Base-by-base conservation (phyloP, 495 filamentous ascomycete species). In the Xylaria palmicola region DNA sequence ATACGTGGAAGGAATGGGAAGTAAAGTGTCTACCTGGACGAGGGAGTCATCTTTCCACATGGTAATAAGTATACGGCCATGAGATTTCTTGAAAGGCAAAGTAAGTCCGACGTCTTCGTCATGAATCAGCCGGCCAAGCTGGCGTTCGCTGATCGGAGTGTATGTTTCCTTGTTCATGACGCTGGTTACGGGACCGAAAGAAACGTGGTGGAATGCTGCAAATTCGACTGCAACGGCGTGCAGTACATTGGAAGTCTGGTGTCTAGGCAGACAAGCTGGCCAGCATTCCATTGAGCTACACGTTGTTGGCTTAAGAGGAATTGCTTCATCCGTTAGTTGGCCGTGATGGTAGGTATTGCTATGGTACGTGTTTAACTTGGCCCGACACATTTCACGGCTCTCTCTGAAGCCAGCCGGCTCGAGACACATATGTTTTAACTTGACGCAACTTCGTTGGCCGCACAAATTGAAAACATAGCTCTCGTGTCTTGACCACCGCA, bases 401-500 rank as follows among this genome's bases (percentile, higher is more conserved):
- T 17, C 1, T 20, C 47, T 36, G 27, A 41, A 58, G 29, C 48
- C 55, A 4, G 48, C 17, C 4, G 54, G 55, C 7, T 58, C 55
- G 6, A 58, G 41, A 29, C 55, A 58, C 29, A 58, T 58, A 32
- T 58, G 55, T 24, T 48, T 48, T 3, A 58, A 13, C 41, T 58
- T 58, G 6, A 58, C 39, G 13, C 55, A 58, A 15, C 39, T 48
- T 4, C 12, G 55, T 10, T 47, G 55, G 43, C 55, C 55, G 12
- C 55, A 58, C 1, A 58, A 29, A 22, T 48, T 47, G 32, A 48
- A 47, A 10, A 58, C 5, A 39, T 58, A 43, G 30, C 55, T 58
- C 17, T 58, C 41, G 9, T 58, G 41, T 13, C 48, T 41, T 5
- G 55, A 41, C 55, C 55, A 58, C 6, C 55, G 30, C 55, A 48